Base-by-base conservation (phyloP, 2,329 filamentous ascomycete species). In the Fusarium sp. region DNA sequence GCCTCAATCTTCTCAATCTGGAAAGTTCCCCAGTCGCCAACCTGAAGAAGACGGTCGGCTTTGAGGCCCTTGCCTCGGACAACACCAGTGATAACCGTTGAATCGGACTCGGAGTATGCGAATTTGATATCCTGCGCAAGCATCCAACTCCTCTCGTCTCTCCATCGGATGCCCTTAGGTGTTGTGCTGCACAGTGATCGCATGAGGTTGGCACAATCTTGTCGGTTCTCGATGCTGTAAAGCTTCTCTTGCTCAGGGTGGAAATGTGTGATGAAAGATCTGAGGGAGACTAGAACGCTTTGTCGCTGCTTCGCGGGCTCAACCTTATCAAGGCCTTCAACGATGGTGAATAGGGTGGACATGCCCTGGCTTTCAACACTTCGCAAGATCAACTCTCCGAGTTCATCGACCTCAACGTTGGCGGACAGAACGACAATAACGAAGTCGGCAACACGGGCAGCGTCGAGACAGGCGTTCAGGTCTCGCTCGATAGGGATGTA, bases 61-160 rank as follows among this genome's bases (percentile, higher is more conserved):
- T 98, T 98, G 59, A 99, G 82, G 14, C 93, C 92, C 79, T 91
- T 94, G 39, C 96, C 96, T 79, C 96, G 89, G 34, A 98, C 91
- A 8, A 96, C 90, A 75, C 96, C 96, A 0, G 94, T 97, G 47
- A 99, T 80, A 13, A 95, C 85, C 14, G 94, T 93, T 47, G 91
- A 85, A n/a, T 89, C 87, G 3, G 87, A 85, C 17, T 87, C 87
- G 9, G 84, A 86, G 34, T 89, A 87, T 17, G 90, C 88, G 88
- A 95, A 97, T 75, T 89, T 84, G 60, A 98, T 86, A 34, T 95
- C 89, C 74, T 99, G 96, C 9, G 96, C 90, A 65, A 98, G 85
- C 92, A 99, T 94, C 94, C 96, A 99, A 78, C 95, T 97, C 76
- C 96, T 89, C 74, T 98, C 94, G 59, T 99, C 96, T 77, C 96